Evolutionary conservation across 129 eudicot genomes (phyloP).

Genomic region (sunflower (Helianthus annuus)): HanXRQr2.0-SUNRISE NC_035439.2:129408937-129409436

Average conservation of each 20-base stretch:
- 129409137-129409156: constrained; percentile 17
- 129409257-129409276: background rate
- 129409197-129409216: background rate
- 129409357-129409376: constrained; percentile 29
- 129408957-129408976: background rate
- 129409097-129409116: constrained; percentile 53
- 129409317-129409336: constrained; percentile 41
- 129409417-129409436: constrained; percentile 16
- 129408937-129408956: constrained; percentile 23
- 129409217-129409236: background rate
- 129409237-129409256: constrained; percentile 5
- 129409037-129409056: constrained; percentile 91
- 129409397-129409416: constrained; percentile 9
- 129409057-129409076: constrained; percentile 89
- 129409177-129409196: background rate
- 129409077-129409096: constrained; percentile 69
- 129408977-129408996: constrained; percentile 94
- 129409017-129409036: constrained; percentile 95
- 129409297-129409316: constrained; percentile 20
- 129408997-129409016: constrained; percentile 95
- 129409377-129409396: constrained; percentile 37
- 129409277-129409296: constrained; percentile 2
- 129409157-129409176: background rate
- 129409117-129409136: no score
- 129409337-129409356: constrained; percentile 39